Conservation (phyloP, 1,284 basidiomycete species). For the Exobasidium cylindrosporum region DNA sequence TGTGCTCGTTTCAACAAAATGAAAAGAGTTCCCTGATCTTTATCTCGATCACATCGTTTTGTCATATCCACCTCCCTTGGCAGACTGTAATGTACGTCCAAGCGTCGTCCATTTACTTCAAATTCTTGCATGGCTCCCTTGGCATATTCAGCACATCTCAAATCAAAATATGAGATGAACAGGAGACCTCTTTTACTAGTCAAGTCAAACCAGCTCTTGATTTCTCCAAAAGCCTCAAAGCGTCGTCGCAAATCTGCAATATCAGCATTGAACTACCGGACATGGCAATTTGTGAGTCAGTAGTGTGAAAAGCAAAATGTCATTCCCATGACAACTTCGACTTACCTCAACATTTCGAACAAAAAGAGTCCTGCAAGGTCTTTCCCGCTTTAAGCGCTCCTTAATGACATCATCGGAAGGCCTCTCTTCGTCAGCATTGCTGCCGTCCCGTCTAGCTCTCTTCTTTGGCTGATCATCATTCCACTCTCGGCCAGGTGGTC, state of each 20-base stretch:
- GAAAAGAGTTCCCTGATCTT: constrained; percentile 84
- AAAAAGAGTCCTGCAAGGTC: constrained; percentile 90
- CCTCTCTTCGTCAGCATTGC: constrained; percentile 59
- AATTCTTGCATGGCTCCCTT: constrained; percentile 15
- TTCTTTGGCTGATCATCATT: constrained; percentile 4
- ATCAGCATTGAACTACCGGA: constrained; percentile 70
- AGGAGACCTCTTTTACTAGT: constrained; percentile 91
- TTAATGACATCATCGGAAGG: constrained; percentile 71
- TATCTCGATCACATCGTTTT: constrained; percentile 74
- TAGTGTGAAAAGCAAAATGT: no score
- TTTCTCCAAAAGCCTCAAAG: constrained; percentile 88
- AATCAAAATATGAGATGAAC: constrained; percentile 83
- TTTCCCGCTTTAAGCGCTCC: constrained; percentile 81
- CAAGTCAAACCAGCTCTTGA: constrained; percentile 94
- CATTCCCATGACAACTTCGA: no score
- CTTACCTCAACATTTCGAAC: constrained; percentile 90
- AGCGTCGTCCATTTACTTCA: constrained; percentile 60
- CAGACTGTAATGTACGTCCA: constrained; percentile 95
- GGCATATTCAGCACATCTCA: neutral
- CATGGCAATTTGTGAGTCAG: neutral
- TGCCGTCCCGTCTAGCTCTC: constrained; percentile 2
- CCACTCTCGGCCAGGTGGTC: neutral
- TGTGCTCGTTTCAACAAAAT: constrained; percentile 70
- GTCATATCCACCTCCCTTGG: constrained; percentile 77
- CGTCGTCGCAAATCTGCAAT: constrained; percentile 75